Evolutionary conservation across 768 basidiomycete genomes (phyloP).

Genomic region (Trametes maxima): DNA sequence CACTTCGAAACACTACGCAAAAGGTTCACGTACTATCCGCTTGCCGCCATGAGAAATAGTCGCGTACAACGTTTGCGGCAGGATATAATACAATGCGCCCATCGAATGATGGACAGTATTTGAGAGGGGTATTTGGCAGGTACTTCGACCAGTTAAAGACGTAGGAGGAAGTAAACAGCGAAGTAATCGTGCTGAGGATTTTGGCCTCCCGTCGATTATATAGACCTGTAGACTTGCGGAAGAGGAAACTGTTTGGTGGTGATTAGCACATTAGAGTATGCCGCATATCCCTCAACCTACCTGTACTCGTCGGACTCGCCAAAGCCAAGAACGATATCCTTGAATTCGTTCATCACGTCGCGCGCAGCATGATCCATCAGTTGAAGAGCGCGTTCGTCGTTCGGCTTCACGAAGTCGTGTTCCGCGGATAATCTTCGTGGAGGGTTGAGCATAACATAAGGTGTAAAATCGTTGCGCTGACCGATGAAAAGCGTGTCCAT

Average conservation of each 20-base stretch:
- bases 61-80: slow-evolving; percentile 64
- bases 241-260: slow-evolving; percentile 67
- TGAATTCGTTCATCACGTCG: slow-evolving; percentile 77
- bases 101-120: slow-evolving; percentile 92
- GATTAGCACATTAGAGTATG: neutral
- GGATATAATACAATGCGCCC: slow-evolving; percentile 88
- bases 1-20: neutral
- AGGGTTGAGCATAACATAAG: neutral
- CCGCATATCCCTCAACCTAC: slow-evolving; percentile 38
- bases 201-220: slow-evolving; percentile 90
- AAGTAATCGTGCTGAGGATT: slow-evolving; percentile 80
- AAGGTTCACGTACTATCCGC: slow-evolving; percentile 76
- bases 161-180: slow-evolving; percentile 89
- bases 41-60: slow-evolving; percentile 97
- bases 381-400: slow-evolving; percentile 81
- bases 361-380: slow-evolving; percentile 93
- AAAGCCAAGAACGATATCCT: slow-evolving; percentile 85
- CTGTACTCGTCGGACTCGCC: slow-evolving; percentile 99
- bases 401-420: slow-evolving; percentile 87
- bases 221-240: slow-evolving; percentile 71
- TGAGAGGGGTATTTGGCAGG: slow-evolving; percentile 71
- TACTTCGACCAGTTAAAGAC: slow-evolving; percentile 83
- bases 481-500: slow-evolving; percentile 95
- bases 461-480: slow-evolving; percentile 34
- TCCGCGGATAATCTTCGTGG: slow-evolving; percentile 74